Conservation (phyloP, 2,329 filamentous ascomycete genomes). For the Cladosporium sp. region DNA sequence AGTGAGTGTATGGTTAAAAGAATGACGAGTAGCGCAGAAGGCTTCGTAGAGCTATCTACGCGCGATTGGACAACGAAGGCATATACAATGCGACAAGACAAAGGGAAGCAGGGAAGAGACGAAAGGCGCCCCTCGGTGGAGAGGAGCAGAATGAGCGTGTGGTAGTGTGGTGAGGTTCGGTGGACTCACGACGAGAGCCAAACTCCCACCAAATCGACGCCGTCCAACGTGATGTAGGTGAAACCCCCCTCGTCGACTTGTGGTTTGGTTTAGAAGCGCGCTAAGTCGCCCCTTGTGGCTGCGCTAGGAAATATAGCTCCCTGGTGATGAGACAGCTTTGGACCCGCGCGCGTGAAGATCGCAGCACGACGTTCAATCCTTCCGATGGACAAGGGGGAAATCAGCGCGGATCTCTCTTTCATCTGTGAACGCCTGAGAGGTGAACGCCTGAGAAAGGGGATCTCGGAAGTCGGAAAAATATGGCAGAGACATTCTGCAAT, state of each 20-base stretch:
- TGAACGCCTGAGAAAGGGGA: background rate
- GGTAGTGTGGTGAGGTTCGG: background rate
- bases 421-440: too few species aligned
- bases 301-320: slow-evolving; percentile 5
- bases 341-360: slow-evolving; percentile 1
- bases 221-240: background rate
- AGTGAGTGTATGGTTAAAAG: background rate
- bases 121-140: background rate
- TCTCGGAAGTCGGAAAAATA: too few species aligned
- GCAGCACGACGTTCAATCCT: background rate
- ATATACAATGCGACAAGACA: background rate
- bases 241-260: slow-evolving; percentile 1
- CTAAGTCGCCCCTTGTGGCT: slow-evolving; percentile 6
- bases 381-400: too few species aligned
- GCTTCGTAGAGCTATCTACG: background rate
- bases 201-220: background rate
- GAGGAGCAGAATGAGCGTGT: background rate
- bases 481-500: too few species aligned
- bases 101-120: too few species aligned
- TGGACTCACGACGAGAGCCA: background rate
- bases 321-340: slow-evolving; percentile 8
- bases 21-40: background rate
- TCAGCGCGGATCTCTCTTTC: too few species aligned
- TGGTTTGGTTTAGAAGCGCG: slow-evolving; percentile 3
- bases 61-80: background rate